Conservation (phyloP, 225 moss, liverwort and hornwort genomes). For the Lunularia cruciata region DNA sequence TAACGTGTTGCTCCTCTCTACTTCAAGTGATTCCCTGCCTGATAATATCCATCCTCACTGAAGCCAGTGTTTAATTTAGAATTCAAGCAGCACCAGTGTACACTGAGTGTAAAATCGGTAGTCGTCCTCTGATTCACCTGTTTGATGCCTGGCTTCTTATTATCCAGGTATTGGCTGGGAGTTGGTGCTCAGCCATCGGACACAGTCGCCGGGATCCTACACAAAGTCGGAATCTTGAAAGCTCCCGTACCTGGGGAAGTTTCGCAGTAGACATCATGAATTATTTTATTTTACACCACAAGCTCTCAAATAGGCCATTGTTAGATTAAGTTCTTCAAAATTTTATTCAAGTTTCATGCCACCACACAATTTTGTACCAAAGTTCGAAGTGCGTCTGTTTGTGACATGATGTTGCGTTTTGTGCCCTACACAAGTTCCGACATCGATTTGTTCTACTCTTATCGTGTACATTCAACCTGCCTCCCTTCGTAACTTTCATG, state of each 20-base stretch:
- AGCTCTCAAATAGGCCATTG: background rate
- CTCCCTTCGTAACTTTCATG: too few species aligned
- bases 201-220: constrained; percentile 46
- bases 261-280: background rate
- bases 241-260: background rate
- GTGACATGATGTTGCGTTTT: too few species aligned
- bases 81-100: too few species aligned
- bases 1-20: too few species aligned
- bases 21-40: background rate
- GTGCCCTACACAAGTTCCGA: too few species aligned
- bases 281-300: background rate
- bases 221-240: constrained; percentile 50
- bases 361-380: too few species aligned
- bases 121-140: background rate
- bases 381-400: too few species aligned
- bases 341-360: too few species aligned
- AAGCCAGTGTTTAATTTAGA: background rate
- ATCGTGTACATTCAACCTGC: too few species aligned
- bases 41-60: background rate
- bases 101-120: background rate
- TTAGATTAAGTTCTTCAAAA: constrained; percentile 1
- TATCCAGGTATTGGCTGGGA: constrained; percentile 48
- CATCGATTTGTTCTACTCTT: too few species aligned
- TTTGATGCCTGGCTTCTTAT: background rate
- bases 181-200: constrained; percentile 54